Evolutionary conservation across 208 protist genomes (phyloP), one percentile per base, ranked within the genome.

Genomic region (Leishmania lainsoni): DNA sequence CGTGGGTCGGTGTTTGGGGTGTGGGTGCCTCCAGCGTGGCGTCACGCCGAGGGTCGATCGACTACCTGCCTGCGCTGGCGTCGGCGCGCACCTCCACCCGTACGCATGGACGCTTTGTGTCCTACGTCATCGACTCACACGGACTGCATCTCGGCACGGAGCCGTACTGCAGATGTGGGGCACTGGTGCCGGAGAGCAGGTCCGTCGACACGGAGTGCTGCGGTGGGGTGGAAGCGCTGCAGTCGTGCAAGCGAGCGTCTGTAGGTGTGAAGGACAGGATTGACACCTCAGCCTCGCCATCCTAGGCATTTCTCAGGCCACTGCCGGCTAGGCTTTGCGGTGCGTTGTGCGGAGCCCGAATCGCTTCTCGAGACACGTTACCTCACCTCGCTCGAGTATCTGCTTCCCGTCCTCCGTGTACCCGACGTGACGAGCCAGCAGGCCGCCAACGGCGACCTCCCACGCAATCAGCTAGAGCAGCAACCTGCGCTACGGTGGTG

Each of bases 1-100:
- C 74, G 84, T 16, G 89, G 87, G 22, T 91, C 88, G 5, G 73
- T 80, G 16, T 79, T 95, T 32, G 83, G 81, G 2, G 81, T 95
- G 20, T 90, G 88, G 85, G 78, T 93, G 29, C 89, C 89, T 22
- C 22, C 65, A 0, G 52, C 68, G 17, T 9, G 14, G 22, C 54
- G 4, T 42, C 35, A 5, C 42, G 14, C 10, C 29, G 17, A 14
- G 32, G 35, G 39, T 20, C 32, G 17, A 29, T 54, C 69, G 39
- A 29, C 69, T 39, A 66, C 14, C 35, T 49, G 45, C 66, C 35
- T 42, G 59, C 80, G 26, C 5, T 29, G 0, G 8, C 75, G 29
- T 35, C 80, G 8, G 5, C 63, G 5, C 20, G 45, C 42, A 66
- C 66, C 58, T 0, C 80, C 8, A n/a, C 80, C 5, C 76, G 66